Percentiles rank a stretch among this genome's conserved stretches.
These are phyloP conservation scores for Sporisorium sorghi DNA, from an alignment of 1,284 basidiomycete genomes.

Conservation along the genomic window DNA sequence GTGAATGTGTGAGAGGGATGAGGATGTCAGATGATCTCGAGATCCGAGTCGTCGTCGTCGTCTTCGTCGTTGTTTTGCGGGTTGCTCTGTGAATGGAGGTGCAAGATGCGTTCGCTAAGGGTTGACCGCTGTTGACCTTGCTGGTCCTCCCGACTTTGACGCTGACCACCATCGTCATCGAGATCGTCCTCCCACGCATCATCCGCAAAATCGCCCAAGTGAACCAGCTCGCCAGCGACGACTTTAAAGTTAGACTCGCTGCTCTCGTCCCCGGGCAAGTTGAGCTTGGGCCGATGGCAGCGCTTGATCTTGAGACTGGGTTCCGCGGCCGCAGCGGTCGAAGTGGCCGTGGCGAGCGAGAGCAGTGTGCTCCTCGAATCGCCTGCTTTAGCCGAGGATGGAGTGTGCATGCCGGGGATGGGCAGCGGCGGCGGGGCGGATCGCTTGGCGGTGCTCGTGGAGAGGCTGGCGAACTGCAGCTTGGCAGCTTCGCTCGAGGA, in stretches of 20 bases:
- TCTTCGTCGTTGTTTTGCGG: background rate
- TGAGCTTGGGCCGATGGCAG: slow-evolving; percentile 37
- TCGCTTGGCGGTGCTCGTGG: slow-evolving; percentile 1
- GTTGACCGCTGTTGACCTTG: background rate
- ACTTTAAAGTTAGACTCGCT: slow-evolving; percentile 16
- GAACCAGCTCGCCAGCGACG: slow-evolving; percentile 31
- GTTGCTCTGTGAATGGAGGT: slow-evolving; percentile 7
- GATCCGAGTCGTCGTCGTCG: slow-evolving; percentile 29
- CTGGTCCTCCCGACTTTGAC: background rate
- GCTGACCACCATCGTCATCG: background rate
- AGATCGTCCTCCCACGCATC: slow-evolving; percentile 39
- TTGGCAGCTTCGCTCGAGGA: slow-evolving; percentile 1
- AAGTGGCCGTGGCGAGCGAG: slow-evolving; percentile 11
- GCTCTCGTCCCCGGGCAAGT: slow-evolving; percentile 15
- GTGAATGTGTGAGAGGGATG: background rate
- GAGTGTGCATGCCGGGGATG: background rate
- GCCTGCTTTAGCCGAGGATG: background rate
- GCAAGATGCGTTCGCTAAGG: slow-evolving; percentile 10
- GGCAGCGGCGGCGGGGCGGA: slow-evolving; percentile 17
- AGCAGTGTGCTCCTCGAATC: slow-evolving; percentile 35
- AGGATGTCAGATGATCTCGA: slow-evolving; percentile 38
- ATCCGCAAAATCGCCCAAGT: slow-evolving; percentile 33
- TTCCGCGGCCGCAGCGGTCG: background rate
- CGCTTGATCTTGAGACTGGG: slow-evolving; percentile 30
- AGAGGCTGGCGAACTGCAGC: slow-evolving; percentile 18